phyloP scores from a whole-genome alignment of 208 protist species.

The Porcisia deanei region DNA sequence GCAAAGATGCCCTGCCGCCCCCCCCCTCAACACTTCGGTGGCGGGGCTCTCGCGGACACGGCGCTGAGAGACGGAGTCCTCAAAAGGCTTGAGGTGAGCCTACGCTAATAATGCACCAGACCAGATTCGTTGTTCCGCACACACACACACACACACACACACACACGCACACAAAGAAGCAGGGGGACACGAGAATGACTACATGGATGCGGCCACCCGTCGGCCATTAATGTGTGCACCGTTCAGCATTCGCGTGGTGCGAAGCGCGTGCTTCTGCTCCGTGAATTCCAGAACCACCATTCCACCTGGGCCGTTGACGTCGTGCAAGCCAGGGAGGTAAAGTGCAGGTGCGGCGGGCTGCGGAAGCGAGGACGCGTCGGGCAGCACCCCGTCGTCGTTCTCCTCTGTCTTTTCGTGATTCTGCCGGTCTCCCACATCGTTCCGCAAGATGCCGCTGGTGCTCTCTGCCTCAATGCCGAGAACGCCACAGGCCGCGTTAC shows the following conservation, averaged over 20 bases:
- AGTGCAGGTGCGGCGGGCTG: conserved; percentile 4
- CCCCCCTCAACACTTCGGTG: background rate
- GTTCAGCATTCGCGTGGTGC: conserved; percentile 50
- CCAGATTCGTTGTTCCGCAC: background rate
- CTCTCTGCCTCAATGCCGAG: background rate
- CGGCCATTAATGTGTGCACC: conserved; percentile 74
- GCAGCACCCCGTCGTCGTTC: conserved; percentile 19
- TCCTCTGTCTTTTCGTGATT: background rate
- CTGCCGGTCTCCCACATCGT: conserved; percentile 1
- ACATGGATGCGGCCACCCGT: conserved; percentile 56
- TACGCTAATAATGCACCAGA: background rate
- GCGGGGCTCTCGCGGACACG: background rate
- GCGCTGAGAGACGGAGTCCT: background rate
- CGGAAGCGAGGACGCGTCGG: conserved; percentile 19
- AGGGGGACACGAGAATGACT: background rate
- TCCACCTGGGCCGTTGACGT: conserved; percentile 59
- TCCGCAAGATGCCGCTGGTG: conserved; percentile 14
- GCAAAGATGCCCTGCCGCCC: no score
- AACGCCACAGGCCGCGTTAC: conserved; percentile 1
- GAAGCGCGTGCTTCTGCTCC: conserved; percentile 29
- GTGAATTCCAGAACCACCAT: conserved; percentile 68
- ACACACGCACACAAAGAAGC: background rate
- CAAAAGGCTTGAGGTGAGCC: background rate
- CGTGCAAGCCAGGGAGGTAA: conserved; percentile 45
- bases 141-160: background rate